These are phyloP conservation scores for Salvia miltiorrhiza DNA, from an alignment of 257 asterid genomes.

Conservation along the genomic window DNA sequence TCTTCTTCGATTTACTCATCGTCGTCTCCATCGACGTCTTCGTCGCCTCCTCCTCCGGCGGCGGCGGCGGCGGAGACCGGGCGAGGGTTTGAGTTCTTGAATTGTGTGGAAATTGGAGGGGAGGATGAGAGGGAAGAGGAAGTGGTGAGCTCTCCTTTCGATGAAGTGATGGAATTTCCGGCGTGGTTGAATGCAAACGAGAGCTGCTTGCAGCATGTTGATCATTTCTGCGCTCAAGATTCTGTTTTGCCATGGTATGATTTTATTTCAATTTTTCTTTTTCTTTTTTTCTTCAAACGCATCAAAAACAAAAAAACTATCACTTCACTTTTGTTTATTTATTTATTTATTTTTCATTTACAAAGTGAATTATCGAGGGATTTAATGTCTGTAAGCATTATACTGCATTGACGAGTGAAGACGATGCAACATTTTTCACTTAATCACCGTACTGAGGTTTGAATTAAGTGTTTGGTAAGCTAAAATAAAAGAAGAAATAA, in stretches of 20 bases:
- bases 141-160: slow-evolving; percentile 51
- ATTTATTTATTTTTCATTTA: too few species aligned
- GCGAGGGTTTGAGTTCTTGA: slow-evolving; percentile 60
- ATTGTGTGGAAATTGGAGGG: slow-evolving; percentile 25
- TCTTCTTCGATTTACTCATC: slow-evolving; percentile 38
- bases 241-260: slow-evolving; percentile 78
- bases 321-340: too few species aligned
- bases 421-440: too few species aligned
- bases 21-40: slow-evolving; percentile 49
- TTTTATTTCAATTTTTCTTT: too few species aligned
- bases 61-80: neutral
- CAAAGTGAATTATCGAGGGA: too few species aligned
- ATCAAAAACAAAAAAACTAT: too few species aligned
- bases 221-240: slow-evolving; percentile 49
- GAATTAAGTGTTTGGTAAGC: too few species aligned
- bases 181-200: slow-evolving; percentile 70
- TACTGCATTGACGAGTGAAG: too few species aligned
- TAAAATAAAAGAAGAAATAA: too few species aligned
- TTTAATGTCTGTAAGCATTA: too few species aligned
- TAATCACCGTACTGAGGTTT: too few species aligned
- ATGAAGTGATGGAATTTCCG: slow-evolving; percentile 80
- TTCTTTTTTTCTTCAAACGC: neutral
- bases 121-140: slow-evolving; percentile 35
- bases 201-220: slow-evolving; percentile 47
- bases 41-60: slow-evolving; percentile 33